These are phyloP conservation scores for Vitellaria paradoxa DNA, from an alignment of 179 eudicot species.

Conservation along the genomic window DNA sequence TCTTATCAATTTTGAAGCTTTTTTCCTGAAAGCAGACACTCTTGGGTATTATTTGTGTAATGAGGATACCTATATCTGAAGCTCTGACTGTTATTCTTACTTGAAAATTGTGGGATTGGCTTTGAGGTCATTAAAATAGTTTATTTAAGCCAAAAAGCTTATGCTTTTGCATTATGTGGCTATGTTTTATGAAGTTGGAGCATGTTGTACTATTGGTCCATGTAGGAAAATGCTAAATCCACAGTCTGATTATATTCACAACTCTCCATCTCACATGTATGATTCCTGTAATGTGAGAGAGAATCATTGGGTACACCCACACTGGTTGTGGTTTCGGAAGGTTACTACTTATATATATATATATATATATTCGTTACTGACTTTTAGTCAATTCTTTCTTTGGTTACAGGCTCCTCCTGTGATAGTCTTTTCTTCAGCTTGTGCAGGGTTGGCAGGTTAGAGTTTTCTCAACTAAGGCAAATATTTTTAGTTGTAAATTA, in stretches of 20 bases:
- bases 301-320: not conserved
- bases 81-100: not conserved
- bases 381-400: not conserved
- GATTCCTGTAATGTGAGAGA: not conserved
- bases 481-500: slow-evolving; percentile 8
- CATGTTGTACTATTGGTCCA: not conserved
- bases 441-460: slow-evolving; percentile 93
- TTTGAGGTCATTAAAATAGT: not conserved
- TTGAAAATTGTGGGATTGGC: not conserved
- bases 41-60: not conserved
- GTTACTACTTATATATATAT: not conserved
- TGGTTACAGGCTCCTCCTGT: slow-evolving; percentile 82
- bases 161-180: not conserved
- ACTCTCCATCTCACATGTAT: not conserved
- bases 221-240: not conserved
- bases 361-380: not conserved
- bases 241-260: not conserved
- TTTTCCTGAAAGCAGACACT: not conserved
- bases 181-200: not conserved
- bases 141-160: not conserved
- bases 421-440: slow-evolving; percentile 89
- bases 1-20: too few relatives aligned
- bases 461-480: not conserved
- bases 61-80: not conserved
- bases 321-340: not conserved